A percentile compares a stretch with the other conserved stretches of the same genome.
Conservation (phyloP, 345 rosid species). For the Corchorus capsularis region DNA sequence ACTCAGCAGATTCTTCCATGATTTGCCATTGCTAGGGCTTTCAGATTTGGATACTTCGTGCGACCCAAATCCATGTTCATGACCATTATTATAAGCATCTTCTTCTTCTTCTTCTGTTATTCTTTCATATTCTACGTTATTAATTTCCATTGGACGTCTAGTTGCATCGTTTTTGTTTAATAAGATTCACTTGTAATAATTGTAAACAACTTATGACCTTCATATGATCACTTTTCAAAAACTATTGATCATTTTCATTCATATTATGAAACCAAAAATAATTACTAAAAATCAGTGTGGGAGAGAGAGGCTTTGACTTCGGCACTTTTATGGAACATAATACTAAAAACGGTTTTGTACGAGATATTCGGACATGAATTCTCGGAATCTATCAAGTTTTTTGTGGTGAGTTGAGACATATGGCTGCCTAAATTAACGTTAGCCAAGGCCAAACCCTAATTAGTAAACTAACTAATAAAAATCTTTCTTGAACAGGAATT, state of each 20-base stretch:
- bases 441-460: not conserved
- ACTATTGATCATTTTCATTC: not conserved
- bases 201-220: not conserved
- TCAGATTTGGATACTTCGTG: not conserved
- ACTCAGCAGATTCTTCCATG: conserved; percentile 13
- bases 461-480: no score
- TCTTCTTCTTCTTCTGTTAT: conserved; percentile 10
- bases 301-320: not conserved
- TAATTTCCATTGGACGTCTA: conserved; percentile 15
- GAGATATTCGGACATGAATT: conserved; percentile 19
- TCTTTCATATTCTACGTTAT: conserved; percentile 19
- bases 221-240: not conserved
- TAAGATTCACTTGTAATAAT: not conserved
- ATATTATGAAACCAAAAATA: not conserved
- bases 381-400: conserved; percentile 6
- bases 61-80: not conserved
- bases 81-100: no score
- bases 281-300: not conserved
- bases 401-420: conserved; percentile 8
- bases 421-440: conserved; percentile 7
- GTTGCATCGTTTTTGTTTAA: not conserved
- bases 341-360: not conserved
- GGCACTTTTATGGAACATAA: conserved; percentile 3
- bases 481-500: no score
- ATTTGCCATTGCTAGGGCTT: conserved; percentile 2